Evolutionary conservation across 805 yeast species (phyloP), one percentile per base, ranked within the genome.

Genomic region (Barnettozyma pratensis): DNA sequence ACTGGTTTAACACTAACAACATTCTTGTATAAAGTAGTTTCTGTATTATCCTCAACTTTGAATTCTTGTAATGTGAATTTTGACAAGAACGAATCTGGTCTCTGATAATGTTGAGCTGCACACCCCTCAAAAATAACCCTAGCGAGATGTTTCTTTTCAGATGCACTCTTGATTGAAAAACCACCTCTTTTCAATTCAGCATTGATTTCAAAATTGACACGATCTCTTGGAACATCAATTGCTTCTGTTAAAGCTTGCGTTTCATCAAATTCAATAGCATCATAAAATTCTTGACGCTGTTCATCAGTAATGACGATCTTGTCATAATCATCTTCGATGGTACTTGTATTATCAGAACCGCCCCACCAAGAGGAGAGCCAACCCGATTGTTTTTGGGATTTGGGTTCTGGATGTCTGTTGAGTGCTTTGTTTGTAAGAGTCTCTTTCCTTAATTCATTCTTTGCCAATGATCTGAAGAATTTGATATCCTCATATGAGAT

Each of bases 231-330:
- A 2, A 86, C 59, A 50, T 85, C 83, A 6, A 81, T 67, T 1
- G 83, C 69, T 30, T 80, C 80, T 1, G 73, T 59, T 1, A 77
- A 47, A 1, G 70, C 71, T 43, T 76, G 72, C 25, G 73, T 66
- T 52, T 91, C 96, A 56, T 91, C 87, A 56, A 83, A 91, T 53
- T 91, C 99, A 54, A 94, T 91, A 0, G 97, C 96, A 51, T 88
- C 96, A 60, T 89, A 91, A 25, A 94, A 72, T 50, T 95, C 99
- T 60, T 88, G 76, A 53, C 87, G 76, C 60, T 94, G 97, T 55
- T 90, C 96, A 11, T 88, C 96, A 0, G 94, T 80, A 63, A 94
- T 77, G 6, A 72, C 70, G 29, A 82, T 62, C 3, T 73, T 69
- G 7, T 69, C 63, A 4, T 72, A 70, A 6, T 68, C 67, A 1